phyloP scores from a whole-genome alignment of 768 basidiomycete species.

The Agaricus sinodeliciosus region DNA sequence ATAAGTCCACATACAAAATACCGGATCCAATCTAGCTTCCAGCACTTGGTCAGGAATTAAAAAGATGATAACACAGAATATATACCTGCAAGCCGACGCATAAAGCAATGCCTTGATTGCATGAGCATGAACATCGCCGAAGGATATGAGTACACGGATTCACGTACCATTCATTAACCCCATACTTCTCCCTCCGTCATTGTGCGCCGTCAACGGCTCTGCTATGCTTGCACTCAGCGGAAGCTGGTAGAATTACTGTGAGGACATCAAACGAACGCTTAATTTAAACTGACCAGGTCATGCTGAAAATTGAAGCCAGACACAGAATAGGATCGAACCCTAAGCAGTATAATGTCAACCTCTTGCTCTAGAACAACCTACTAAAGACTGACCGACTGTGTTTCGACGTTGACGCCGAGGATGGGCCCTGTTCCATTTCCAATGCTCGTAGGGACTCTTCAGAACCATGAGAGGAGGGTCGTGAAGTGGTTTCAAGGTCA shows the following conservation, averaged over 20 bases:
- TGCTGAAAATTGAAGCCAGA: slow-evolving; percentile 76
- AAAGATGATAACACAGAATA: neutral
- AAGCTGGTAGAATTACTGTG: slow-evolving; percentile 25
- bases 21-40: slow-evolving; percentile 74
- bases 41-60: neutral
- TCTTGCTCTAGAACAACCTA: neutral
- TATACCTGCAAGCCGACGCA: slow-evolving; percentile 76
- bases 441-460: slow-evolving; percentile 72
- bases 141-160: neutral
- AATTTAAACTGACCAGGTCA: slow-evolving; percentile 38
- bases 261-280: neutral
- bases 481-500: slow-evolving; percentile 31
- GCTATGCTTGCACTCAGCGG: slow-evolving; percentile 74
- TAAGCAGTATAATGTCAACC: slow-evolving; percentile 10
- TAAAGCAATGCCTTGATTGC: slow-evolving; percentile 65
- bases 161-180: slow-evolving; percentile 67
- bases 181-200: slow-evolving; percentile 65
- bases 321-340: slow-evolving; percentile 59
- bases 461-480: slow-evolving; percentile 49
- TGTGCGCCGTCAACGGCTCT: slow-evolving; percentile 48
- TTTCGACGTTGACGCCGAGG: slow-evolving; percentile 20
- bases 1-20: slow-evolving; percentile 62
- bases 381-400: slow-evolving; percentile 26
- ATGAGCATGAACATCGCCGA: neutral
- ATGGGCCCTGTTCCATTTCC: slow-evolving; percentile 66